Percentiles rank a stretch among this genome's conserved stretches.
Conservation (phyloP, 768 basidiomycete genomes). For the Cystobasidium onofrii region DNA sequence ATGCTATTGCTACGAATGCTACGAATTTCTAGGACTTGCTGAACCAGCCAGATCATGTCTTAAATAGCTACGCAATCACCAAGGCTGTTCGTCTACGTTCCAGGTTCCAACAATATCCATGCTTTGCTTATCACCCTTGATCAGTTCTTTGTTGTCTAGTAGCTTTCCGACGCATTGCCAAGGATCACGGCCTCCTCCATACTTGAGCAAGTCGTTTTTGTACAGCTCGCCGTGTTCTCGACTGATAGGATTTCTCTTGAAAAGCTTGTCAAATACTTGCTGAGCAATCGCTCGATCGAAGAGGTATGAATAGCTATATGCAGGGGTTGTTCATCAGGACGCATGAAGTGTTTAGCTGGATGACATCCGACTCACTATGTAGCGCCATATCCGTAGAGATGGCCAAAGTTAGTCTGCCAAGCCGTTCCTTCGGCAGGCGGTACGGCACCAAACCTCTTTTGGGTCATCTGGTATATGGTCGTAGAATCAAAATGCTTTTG, state of each 20-base stretch:
- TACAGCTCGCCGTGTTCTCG: constrained; percentile 72
- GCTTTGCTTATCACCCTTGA: constrained; percentile 63
- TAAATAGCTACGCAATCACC: background rate
- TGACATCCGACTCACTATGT: constrained; percentile 54
- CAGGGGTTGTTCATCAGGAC: background rate
- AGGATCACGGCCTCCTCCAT: constrained; percentile 83
- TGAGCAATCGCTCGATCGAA: constrained; percentile 94
- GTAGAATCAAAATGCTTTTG: constrained; percentile 66
- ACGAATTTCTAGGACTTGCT: background rate
- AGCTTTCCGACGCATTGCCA: constrained; percentile 82
- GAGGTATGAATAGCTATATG: constrained; percentile 69
- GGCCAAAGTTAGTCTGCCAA: constrained; percentile 92
- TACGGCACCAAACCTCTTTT: constrained; percentile 58
- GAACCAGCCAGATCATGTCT: background rate
- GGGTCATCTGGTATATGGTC: constrained; percentile 55
- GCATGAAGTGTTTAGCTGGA: background rate
- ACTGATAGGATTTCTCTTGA: constrained; percentile 59
- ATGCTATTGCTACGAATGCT: no score
- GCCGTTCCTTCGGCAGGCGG: constrained; percentile 76
- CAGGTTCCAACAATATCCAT: constrained; percentile 87
- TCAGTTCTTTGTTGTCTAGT: constrained; percentile 59
- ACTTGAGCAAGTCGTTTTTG: constrained; percentile 63
- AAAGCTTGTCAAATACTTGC: constrained; percentile 74
- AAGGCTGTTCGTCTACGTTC: constrained; percentile 55
- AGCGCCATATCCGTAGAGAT: constrained; percentile 90